Evolutionary conservation across 305 asterid species (phyloP).

Genomic region (Fraxinus latifolia): DNA sequence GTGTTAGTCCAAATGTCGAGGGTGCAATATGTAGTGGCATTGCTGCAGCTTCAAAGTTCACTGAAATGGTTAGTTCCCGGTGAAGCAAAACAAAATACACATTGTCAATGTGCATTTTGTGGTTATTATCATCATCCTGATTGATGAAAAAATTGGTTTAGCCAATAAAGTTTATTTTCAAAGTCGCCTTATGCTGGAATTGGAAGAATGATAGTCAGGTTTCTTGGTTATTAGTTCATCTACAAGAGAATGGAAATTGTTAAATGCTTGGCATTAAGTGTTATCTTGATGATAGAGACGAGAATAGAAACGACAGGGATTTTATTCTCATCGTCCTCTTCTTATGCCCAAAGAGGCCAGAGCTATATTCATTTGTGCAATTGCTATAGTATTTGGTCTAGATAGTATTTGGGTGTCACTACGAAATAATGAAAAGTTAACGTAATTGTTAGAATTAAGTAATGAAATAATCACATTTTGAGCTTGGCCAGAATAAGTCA

Average conservation of each 20-base stretch:
- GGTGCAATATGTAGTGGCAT: slow-evolving; percentile 77
- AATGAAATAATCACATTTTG: not conserved
- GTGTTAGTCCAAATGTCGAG: slow-evolving; percentile 67
- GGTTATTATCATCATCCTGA: not conserved
- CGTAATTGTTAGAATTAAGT: not conserved
- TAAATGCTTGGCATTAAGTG: not conserved
- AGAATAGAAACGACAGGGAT: not conserved
- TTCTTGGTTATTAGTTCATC: not conserved
- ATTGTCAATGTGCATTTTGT: not conserved
- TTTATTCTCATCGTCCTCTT: not conserved
- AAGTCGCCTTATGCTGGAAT: not conserved
- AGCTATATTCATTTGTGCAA: not conserved
- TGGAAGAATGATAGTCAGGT: not conserved
- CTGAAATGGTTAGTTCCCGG: slow-evolving; percentile 34
- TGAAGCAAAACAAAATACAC: slow-evolving; percentile 1
- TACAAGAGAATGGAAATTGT: not conserved
- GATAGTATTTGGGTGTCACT: not conserved
- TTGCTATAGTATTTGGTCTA: not conserved
- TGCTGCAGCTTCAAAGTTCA: slow-evolving; percentile 65
- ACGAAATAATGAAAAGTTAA: not conserved
- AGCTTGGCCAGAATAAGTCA: not conserved
- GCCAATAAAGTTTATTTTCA: not conserved
- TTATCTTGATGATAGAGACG: not conserved
- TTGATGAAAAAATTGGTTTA: not conserved
- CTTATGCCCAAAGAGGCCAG: not conserved